phyloP scores from a whole-genome alignment of 2,329 filamentous ascomycete species.

The Ophiostoma triangulosporum region DNA sequence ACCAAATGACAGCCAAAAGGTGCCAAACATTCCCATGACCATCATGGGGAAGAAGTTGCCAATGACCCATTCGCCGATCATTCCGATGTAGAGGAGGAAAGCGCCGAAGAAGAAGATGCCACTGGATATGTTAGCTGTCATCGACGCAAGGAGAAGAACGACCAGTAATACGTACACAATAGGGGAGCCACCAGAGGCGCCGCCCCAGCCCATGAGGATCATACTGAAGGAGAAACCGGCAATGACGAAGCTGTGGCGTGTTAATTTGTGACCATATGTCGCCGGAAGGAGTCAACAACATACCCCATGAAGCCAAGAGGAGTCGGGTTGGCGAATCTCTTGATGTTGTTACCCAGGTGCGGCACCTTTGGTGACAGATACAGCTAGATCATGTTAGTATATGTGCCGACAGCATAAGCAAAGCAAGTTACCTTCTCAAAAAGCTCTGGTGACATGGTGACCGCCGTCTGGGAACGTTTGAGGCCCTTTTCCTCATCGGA shows the following conservation, averaged over 20 bases:
- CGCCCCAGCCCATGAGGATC: constrained; percentile 9
- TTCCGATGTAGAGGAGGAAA: constrained; percentile 16
- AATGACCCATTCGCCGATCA: constrained; percentile 40
- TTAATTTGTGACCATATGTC: neutral
- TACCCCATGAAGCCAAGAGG: constrained; percentile 7
- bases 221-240: constrained; percentile 7
- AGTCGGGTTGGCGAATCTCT: constrained; percentile 6
- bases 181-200: constrained; percentile 3
- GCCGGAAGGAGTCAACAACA: neutral
- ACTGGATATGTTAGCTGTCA: neutral
- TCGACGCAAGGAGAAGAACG: neutral
- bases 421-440: constrained; percentile 3
- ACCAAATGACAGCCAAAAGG: constrained; percentile 37
- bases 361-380: constrained; percentile 6
- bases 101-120: constrained; percentile 9
- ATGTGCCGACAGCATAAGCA: neutral
- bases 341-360: constrained; percentile 4
- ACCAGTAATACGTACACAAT: constrained; percentile 1
- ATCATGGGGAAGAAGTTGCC: constrained; percentile 39
- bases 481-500: constrained; percentile 9
- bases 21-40: constrained; percentile 36
- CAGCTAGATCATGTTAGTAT: constrained; percentile 2
- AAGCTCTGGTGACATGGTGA: constrained; percentile 8
- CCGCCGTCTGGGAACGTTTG: constrained; percentile 8
- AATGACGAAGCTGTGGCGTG: constrained; percentile 1